Evolutionary conservation across 169 alveolate genomes (phyloP).

Genomic region (Cardiosporidium cionae): DNA sequence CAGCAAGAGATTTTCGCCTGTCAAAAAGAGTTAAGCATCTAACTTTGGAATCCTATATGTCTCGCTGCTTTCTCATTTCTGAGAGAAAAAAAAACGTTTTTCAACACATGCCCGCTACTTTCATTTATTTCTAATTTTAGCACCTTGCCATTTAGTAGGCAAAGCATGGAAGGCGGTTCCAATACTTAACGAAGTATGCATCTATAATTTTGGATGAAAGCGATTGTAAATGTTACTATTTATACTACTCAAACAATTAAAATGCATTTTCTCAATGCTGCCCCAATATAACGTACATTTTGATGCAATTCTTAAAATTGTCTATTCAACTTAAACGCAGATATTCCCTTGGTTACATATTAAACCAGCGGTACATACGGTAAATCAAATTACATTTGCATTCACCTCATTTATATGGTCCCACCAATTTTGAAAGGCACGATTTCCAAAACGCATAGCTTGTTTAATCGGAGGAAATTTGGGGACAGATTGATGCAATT

Average conservation of each 20-base stretch:
- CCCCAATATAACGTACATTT: background rate
- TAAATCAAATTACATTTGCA: background rate
- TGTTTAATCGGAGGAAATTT: slow-evolving; percentile 25
- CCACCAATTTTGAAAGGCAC: slow-evolving; percentile 31
- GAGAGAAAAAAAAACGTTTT: no score
- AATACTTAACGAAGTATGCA: no score
- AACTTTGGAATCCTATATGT: no score
- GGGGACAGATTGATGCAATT: slow-evolving; percentile 3
- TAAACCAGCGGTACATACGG: background rate
- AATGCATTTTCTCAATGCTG: background rate
- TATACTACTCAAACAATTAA: background rate
- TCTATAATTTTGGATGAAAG: no score
- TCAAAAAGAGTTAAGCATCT: no score
- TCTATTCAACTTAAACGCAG: background rate
- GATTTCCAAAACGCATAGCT: slow-evolving; percentile 37
- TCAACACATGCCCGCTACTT: no score
- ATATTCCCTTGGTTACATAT: background rate
- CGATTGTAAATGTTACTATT: background rate
- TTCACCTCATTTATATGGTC: slow-evolving; percentile 12
- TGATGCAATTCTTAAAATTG: background rate
- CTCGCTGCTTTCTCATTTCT: no score
- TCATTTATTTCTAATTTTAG: no score
- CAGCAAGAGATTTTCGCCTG: no score
- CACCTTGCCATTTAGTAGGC: no score
- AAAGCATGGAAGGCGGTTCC: no score